Evolutionary conservation across 2,329 filamentous ascomycete genomes (phyloP).

Genomic region (Microdochium nivale): DNA sequence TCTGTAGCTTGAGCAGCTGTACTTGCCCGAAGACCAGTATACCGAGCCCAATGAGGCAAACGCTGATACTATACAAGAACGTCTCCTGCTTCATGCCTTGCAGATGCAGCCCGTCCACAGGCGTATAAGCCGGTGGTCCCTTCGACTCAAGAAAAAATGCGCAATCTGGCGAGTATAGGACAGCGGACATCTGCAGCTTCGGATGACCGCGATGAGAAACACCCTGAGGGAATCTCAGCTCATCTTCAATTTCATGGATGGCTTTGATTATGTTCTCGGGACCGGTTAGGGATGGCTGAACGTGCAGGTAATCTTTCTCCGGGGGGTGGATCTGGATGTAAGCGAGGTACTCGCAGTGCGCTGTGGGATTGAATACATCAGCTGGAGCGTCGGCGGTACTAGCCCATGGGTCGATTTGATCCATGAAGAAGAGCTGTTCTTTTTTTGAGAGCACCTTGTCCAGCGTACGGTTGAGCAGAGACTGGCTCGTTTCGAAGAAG

Average conservation of each 20-base stretch:
- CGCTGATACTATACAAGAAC: slow-evolving; percentile 45
- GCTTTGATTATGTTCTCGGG: slow-evolving; percentile 26
- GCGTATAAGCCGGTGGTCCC: slow-evolving; percentile 47
- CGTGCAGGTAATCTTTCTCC: slow-evolving; percentile 25
- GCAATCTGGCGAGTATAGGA: slow-evolving; percentile 62
- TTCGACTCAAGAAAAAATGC: slow-evolving; percentile 57
- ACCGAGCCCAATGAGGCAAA: slow-evolving; percentile 50
- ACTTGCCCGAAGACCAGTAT: slow-evolving; percentile 52
- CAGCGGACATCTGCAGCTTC: slow-evolving; percentile 50
- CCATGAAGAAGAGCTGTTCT: slow-evolving; percentile 43
- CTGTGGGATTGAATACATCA: slow-evolving; percentile 50
- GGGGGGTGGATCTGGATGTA: slow-evolving; percentile 70
- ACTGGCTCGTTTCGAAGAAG: slow-evolving; percentile 49
- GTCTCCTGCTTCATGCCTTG: slow-evolving; percentile 53
- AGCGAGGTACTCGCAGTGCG: slow-evolving; percentile 82
- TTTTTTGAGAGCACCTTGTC: slow-evolving; percentile 58
- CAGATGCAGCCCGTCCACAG: slow-evolving; percentile 45
- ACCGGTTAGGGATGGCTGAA: slow-evolving; percentile 19
- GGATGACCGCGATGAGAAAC: slow-evolving; percentile 47
- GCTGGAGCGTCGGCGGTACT: slow-evolving; percentile 55
- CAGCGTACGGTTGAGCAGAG: slow-evolving; percentile 66
- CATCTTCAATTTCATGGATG: slow-evolving; percentile 49
- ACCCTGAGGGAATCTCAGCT: slow-evolving; percentile 53
- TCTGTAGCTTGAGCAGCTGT: slow-evolving; percentile 53
- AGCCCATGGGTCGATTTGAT: slow-evolving; percentile 66